Base-by-base conservation (phyloP, 83 land plant genomes). In the Picea mariana region DNA sequence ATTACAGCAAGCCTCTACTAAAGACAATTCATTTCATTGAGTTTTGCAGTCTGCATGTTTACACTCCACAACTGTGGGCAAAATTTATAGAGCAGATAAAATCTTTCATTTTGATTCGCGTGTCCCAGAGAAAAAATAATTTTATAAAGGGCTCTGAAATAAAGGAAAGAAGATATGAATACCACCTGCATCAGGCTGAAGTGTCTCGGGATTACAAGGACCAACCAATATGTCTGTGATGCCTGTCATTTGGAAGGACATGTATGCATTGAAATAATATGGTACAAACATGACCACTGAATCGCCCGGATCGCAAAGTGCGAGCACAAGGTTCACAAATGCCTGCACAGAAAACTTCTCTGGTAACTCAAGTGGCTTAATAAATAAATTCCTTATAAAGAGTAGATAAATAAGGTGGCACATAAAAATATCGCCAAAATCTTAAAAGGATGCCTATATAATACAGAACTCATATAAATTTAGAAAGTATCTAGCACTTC, bases 201-300 rank as follows among this genome's bases (percentile, higher is more conserved):
- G 93, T 9, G 96, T 94, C 67, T 86, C 82, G 27, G 91, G 87
- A 84, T 92, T 75, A 81, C 94, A 87, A 78, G 98, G 99, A 83
- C 96, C 98, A 62, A 92, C 88, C n/a, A 92, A 79, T 79, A 97
- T 97, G 84, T 95, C 80, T 44, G 93, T 93, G 64, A 97, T 85
- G 1, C 99, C 99, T n/a, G 99, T 97, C 99, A 97, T 97, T 84
- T 95, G 99, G 82, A 92, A 97, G 66, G 98, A 91, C 97, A 96
- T 95, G 81, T 91, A 97, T 67, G 99, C 91, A 88, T 97, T 97
- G 89, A 97, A 97, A 83, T 97, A 97, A 83, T 97, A 97, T 65
- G 99, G 99, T 34, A 91, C 93, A 85, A 97, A 97, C 98, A 97
- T 92, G 12, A 97, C 98, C 60, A 97, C 99, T 16, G 93, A 91